phyloP scores from a whole-genome alignment of 495 filamentous ascomycete species.

The Aspergillus panamensis region DNA sequence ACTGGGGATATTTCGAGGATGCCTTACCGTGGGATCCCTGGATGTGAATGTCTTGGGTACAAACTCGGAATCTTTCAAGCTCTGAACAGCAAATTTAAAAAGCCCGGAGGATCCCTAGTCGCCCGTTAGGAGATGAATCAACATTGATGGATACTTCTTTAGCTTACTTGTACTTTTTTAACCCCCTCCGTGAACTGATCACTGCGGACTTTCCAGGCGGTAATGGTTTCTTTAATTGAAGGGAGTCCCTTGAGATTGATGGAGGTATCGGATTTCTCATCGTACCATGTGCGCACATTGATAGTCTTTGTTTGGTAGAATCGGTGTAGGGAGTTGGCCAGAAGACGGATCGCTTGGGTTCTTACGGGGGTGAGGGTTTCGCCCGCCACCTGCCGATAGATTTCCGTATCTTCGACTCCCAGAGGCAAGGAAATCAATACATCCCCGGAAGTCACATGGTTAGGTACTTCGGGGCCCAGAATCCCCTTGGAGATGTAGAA shows the following conservation, averaged over 20 bases:
- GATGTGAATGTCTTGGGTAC: constrained; percentile 57
- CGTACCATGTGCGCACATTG: constrained; percentile 79
- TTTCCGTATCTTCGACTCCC: constrained; percentile 72
- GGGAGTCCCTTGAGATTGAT: constrained; percentile 64
- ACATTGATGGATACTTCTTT: neutral
- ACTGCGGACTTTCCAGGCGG: constrained; percentile 69
- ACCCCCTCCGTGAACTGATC: constrained; percentile 44
- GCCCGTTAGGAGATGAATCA: constrained; percentile 1
- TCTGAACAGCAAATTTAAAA: constrained; percentile 46
- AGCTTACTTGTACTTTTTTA: constrained; percentile 38
- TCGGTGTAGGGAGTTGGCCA: constrained; percentile 73
- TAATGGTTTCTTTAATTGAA: constrained; percentile 57
- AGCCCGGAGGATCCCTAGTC: constrained; percentile 30
- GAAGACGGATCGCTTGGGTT: constrained; percentile 67
- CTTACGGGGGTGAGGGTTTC: constrained; percentile 67
- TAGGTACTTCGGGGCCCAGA: constrained; percentile 73
- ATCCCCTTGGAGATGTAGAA: constrained; percentile 84
- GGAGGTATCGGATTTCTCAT: constrained; percentile 58
- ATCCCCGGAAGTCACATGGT: constrained; percentile 74
- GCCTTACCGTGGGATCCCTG: constrained; percentile 37
- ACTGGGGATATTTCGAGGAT: neutral
- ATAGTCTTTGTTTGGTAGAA: constrained; percentile 77
- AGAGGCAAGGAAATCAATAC: constrained; percentile 71
- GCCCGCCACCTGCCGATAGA: constrained; percentile 77
- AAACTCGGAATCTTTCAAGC: constrained; percentile 63